Conservation (phyloP, 495 filamentous ascomycete genomes). For the Tuber borchii region DNA sequence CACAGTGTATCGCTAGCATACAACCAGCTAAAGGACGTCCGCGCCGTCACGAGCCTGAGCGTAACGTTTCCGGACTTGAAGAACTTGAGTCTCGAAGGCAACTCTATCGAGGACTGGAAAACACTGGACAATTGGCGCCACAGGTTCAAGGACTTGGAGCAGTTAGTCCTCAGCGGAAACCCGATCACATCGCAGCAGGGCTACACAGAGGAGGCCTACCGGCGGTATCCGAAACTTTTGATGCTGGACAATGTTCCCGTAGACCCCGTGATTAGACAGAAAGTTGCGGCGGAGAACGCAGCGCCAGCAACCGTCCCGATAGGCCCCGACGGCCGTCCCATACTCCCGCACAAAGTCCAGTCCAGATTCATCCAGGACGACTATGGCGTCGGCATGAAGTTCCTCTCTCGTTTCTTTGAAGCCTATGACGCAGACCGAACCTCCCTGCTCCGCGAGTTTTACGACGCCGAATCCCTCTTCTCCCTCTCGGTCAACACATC, state of each 20-base stretch:
- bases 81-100: slow-evolving; percentile 50
- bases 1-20: slow-evolving; percentile 67
- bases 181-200: slow-evolving; percentile 58
- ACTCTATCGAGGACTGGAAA: slow-evolving; percentile 36
- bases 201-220: slow-evolving; percentile 63
- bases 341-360: slow-evolving; percentile 54
- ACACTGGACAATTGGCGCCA: slow-evolving; percentile 62
- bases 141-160: slow-evolving; percentile 69
- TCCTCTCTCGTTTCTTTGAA: slow-evolving; percentile 54
- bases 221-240: slow-evolving; percentile 72
- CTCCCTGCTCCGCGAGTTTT: slow-evolving; percentile 58
- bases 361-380: slow-evolving; percentile 69
- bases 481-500: slow-evolving; percentile 65
- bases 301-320: neutral
- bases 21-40: slow-evolving; percentile 65
- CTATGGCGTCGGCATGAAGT: slow-evolving; percentile 54
- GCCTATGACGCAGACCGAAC: slow-evolving; percentile 68
- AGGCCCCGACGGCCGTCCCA: slow-evolving; percentile 49
- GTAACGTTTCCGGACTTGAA: slow-evolving; percentile 72
- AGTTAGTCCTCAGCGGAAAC: slow-evolving; percentile 69
- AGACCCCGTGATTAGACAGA: slow-evolving; percentile 20
- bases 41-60: slow-evolving; percentile 63
- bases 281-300: slow-evolving; percentile 28
- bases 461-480: slow-evolving; percentile 72
- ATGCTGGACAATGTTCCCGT: slow-evolving; percentile 47